Evolutionary conservation across 1,284 basidiomycete genomes (phyloP), one percentile per base, ranked within the genome.

Genomic region (Vanrija humicola): DNA sequence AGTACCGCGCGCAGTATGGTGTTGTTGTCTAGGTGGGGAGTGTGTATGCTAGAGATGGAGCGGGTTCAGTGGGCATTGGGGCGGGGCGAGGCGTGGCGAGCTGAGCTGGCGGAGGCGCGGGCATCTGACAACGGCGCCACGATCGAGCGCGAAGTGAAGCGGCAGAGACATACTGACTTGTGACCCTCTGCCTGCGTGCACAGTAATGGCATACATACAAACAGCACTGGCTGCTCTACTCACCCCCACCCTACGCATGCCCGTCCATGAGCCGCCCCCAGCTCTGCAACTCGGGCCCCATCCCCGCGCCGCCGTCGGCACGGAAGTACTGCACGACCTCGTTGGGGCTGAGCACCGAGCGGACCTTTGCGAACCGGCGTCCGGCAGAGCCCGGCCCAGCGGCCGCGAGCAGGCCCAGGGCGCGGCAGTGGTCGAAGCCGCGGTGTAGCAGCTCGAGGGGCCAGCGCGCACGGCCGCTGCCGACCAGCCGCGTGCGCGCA

Each of bases 1-100:
- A 80, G 51, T 98, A 98, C 73, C 81, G 89, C 78, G 79, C 86
- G 47, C 74, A 84, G 67, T 97, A 91, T 70, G 92, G 93, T 6
- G 79, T 80, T 42, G 64, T 64, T 51, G 54, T 47, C 1, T 58
- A 52, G 46, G 29, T 2, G 28, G 14, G 4, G 23, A 23, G 15
- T 14, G 3, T 45, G 50, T 28, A 21, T 23, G 40, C 12, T 45
- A 28, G 43, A 45, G 25, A 45, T 25, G 34, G 10, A 23, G 8
- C 7, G 18, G 26, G 26, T 34, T 34, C 12, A 12, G 42, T 12
- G 6, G 42, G n/a, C 40, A 42, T 12, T 34, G 34, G 29, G 29
- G 10, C 9, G 34, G 12, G 28, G 28, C n/a, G n/a, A n/a, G n/a
- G n/a, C n/a, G n/a, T n/a, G n/a, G n/a, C n/a, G n/a, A n/a, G n/a